A percentile compares a stretch with the other conserved stretches of the same genome.
phyloP scores from a whole-genome alignment of 2,329 filamentous ascomycete species.

The Fusarium albidum region DNA sequence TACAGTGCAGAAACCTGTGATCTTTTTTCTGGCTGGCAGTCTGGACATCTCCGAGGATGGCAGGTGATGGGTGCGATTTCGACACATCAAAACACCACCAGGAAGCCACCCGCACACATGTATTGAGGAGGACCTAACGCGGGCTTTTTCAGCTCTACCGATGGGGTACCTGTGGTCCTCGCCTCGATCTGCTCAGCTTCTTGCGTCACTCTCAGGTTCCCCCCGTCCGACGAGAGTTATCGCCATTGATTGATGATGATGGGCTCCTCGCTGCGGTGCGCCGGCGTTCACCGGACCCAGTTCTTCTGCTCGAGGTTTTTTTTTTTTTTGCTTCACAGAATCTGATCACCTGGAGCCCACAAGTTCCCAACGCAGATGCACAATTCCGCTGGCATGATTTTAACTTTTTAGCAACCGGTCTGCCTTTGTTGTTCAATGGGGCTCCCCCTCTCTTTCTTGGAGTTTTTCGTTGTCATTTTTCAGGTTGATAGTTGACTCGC shows the following conservation, averaged over 20 bases:
- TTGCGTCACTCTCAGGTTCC: conserved; percentile 4
- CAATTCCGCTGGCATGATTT: background rate
- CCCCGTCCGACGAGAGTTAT: conserved; percentile 20
- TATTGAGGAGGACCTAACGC: conserved; percentile 17
- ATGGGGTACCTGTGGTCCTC: conserved; percentile 3
- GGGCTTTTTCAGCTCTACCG: conserved; percentile 8
- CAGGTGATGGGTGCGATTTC: background rate
- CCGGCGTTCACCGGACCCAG: conserved; percentile 18
- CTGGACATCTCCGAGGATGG: background rate
- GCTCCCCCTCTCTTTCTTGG: background rate
- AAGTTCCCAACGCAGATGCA: background rate
- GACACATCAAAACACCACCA: background rate
- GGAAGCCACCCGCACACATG: background rate
- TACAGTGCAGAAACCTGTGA: conserved; percentile 17
- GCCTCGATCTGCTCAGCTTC: conserved; percentile 1
- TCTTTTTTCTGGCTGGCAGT: no score
- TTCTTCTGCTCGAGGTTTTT: background rate
- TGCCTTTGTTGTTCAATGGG: background rate
- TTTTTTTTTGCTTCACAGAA: background rate
- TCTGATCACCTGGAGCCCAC: background rate
- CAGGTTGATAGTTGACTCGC: background rate
- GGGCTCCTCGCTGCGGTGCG: background rate
- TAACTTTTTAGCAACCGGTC: background rate
- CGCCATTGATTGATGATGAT: background rate
- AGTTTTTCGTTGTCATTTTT: conserved; percentile 4